Percentiles rank a stretch among this genome's conserved stretches.
These are phyloP conservation scores for Euryodendron excelsum DNA, from an alignment of 148 eudicot genomes.

Conservation along the genomic window DNA sequence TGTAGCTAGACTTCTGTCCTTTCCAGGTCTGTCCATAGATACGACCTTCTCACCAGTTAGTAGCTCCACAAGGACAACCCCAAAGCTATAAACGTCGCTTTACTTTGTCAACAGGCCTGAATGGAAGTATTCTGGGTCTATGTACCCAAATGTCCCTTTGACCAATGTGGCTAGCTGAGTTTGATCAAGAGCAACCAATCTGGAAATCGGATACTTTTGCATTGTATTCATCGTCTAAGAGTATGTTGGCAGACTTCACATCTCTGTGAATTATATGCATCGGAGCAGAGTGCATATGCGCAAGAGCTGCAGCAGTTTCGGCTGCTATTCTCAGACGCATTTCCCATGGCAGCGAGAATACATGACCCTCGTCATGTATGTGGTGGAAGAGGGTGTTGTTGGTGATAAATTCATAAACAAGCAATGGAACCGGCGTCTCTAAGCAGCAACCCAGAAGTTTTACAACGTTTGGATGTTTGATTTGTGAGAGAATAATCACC, in stretches of 20 bases:
- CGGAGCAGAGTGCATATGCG: constrained; percentile 37
- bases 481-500: constrained; percentile 20
- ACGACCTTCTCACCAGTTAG: constrained; percentile 35
- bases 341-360: constrained; percentile 11
- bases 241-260: constrained; percentile 38
- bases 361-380: constrained; percentile 14
- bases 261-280: constrained; percentile 39
- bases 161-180: constrained; percentile 35
- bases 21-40: constrained; percentile 25
- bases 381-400: constrained; percentile 32
- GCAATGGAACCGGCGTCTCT: constrained; percentile 30
- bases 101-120: constrained; percentile 33
- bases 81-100: constrained; percentile 50
- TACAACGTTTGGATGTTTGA: constrained; percentile 23
- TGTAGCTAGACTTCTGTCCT: constrained; percentile 20
- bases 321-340: constrained; percentile 28
- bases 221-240: constrained; percentile 27
- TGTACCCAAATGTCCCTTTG: constrained; percentile 44
- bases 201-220: constrained; percentile 47
- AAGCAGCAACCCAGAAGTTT: constrained; percentile 24
- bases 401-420: constrained; percentile 25
- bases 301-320: constrained; percentile 34
- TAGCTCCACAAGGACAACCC: constrained; percentile 44
- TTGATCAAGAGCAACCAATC: constrained; percentile 26
- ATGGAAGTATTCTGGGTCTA: constrained; percentile 46